Percentiles rank a stretch among this genome's conserved stretches.
Evolutionary conservation across 345 rosid genomes (phyloP).

Genomic region (Eucalyptus coolabah): DNA sequence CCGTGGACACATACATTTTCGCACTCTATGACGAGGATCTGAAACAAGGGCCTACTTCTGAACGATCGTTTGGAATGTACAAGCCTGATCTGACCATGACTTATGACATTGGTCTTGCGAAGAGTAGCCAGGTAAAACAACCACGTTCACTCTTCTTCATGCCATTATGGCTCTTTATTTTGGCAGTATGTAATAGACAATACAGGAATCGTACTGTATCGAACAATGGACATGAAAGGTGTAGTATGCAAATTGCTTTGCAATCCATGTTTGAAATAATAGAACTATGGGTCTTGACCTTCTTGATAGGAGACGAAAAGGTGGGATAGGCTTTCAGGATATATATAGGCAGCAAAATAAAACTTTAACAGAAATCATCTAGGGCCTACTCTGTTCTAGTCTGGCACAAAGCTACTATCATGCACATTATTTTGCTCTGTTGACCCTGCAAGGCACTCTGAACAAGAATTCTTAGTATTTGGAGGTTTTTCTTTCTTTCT

Average conservation of each 20-base stretch:
- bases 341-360: background rate
- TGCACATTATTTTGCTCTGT: background rate
- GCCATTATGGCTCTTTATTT: background rate
- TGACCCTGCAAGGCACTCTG: background rate
- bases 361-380: background rate
- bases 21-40: slow-evolving; percentile 83
- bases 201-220: background rate
- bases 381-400: background rate
- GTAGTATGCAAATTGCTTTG: background rate
- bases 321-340: background rate
- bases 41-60: slow-evolving; percentile 76
- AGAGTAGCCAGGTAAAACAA: slow-evolving; percentile 50
- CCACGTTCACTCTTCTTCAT: background rate
- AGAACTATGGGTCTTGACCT: background rate
- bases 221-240: background rate
- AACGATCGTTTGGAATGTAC: slow-evolving; percentile 73
- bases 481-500: background rate
- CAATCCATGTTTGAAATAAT: background rate
- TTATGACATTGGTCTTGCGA: slow-evolving; percentile 61
- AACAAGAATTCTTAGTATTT: background rate
- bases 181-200: background rate
- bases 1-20: slow-evolving; percentile 84
- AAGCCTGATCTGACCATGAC: slow-evolving; percentile 60
- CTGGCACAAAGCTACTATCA: background rate
- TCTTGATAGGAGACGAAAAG: background rate